phyloP scores from a whole-genome alignment of 352 stramenopile genomes.

The Phytophthora pisi region DNA sequence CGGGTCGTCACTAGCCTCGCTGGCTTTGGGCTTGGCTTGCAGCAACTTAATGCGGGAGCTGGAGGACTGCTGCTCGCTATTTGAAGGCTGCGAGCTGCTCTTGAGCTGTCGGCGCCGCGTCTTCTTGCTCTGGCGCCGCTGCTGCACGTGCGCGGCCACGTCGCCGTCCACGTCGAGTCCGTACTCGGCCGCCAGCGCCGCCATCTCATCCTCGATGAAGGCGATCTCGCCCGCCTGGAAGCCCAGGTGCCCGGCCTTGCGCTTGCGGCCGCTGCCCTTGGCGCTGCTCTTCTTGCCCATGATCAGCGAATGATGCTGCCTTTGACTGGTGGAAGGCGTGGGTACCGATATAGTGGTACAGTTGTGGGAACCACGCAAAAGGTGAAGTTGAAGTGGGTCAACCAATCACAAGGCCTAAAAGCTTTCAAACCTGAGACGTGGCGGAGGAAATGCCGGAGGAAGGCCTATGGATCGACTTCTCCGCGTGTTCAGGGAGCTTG shows the following conservation, averaged over 20 bases:
- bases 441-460: too few species aligned
- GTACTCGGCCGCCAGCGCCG: conserved; percentile 77
- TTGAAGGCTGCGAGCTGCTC: not conserved
- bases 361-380: not conserved
- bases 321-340: not conserved
- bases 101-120: conserved; percentile 18
- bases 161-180: conserved; percentile 73
- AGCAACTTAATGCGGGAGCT: conserved; percentile 12
- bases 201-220: conserved; percentile 90
- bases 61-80: not conserved
- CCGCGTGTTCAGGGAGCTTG: too few species aligned
- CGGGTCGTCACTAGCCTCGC: conserved; percentile 19
- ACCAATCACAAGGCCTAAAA: not conserved
- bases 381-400: not conserved
- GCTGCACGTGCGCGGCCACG: conserved; percentile 61
- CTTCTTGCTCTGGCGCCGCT: conserved; percentile 66
- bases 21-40: conserved; percentile 12
- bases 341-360: not conserved
- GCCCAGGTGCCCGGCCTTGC: conserved; percentile 74
- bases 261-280: conserved; percentile 44
- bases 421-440: too few species aligned
- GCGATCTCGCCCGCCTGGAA: conserved; percentile 79
- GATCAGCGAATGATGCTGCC: not conserved
- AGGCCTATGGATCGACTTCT: too few species aligned
- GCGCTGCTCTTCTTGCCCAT: conserved; percentile 34